phyloP scores from a whole-genome alignment of 2,329 filamentous ascomycete species.

The Epichloe aotearoae region DNA sequence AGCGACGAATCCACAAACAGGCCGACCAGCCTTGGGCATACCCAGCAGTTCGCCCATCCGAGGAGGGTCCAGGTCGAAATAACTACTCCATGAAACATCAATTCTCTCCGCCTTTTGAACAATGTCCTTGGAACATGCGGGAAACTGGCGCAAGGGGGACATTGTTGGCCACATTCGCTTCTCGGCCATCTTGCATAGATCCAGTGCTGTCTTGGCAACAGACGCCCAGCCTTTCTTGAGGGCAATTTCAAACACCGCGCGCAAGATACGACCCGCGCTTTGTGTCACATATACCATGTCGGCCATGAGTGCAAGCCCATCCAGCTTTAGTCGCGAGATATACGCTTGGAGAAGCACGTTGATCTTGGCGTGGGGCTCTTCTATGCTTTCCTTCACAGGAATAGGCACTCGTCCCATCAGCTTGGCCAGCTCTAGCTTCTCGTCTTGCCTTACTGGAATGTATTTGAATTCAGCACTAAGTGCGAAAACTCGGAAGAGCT shows the following conservation, averaged over 20 bases:
- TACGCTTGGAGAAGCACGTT: conserved; percentile 95
- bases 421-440: conserved; percentile 92
- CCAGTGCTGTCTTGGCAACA: conserved; percentile 82
- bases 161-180: conserved; percentile 99
- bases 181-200: conserved; percentile 98
- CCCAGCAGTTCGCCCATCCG: conserved; percentile 91
- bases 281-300: conserved; percentile 98
- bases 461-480: conserved; percentile 98
- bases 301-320: conserved; percentile 90
- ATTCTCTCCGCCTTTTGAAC: conserved; percentile 88
- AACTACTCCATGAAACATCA: conserved; percentile 83
- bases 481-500: conserved; percentile 92
- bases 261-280: conserved; percentile 87
- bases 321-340: conserved; percentile 86
- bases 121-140: conserved; percentile 68
- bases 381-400: conserved; percentile 93
- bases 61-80: conserved; percentile 92
- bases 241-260: conserved; percentile 94
- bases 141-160: conserved; percentile 88
- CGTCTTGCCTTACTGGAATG: conserved; percentile 92
- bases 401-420: conserved; percentile 81
- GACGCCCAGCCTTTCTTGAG: conserved; percentile 92
- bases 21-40: conserved; percentile 74
- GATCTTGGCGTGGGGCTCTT: conserved; percentile 95
- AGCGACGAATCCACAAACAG: conserved; percentile 72